phyloP scores from a whole-genome alignment of 1,284 basidiomycete genomes.

The Rhodotorula sp. region DNA sequence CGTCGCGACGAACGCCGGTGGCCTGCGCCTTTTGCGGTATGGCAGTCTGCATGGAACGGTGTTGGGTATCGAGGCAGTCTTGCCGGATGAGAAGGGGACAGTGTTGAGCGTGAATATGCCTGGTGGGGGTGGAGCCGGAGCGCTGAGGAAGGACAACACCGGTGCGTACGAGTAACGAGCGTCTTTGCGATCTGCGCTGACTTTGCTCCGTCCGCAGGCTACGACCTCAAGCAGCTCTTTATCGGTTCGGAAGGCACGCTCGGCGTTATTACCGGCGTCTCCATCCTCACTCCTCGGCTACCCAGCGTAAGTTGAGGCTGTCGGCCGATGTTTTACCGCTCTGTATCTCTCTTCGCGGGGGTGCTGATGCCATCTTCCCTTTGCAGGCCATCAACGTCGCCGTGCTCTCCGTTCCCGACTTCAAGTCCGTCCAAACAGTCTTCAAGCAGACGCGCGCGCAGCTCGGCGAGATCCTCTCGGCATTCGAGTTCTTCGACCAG shows the following conservation, averaged over 20 bases:
- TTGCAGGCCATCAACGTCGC: constrained; percentile 57
- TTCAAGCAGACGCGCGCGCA: constrained; percentile 61
- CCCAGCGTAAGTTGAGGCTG: constrained; percentile 57
- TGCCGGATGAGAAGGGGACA: constrained; percentile 81
- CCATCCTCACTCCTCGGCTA: constrained; percentile 88
- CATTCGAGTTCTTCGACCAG: constrained; percentile 95
- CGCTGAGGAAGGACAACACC: constrained; percentile 94
- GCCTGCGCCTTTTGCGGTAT: constrained; percentile 87
- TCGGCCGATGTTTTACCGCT: neutral
- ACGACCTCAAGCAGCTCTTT: constrained; percentile 97
- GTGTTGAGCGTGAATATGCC: constrained; percentile 69
- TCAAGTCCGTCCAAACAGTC: constrained; percentile 57
- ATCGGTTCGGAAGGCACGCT: constrained; percentile 97
- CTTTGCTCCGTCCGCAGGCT: constrained; percentile 58
- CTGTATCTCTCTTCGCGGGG: too few relatives aligned
- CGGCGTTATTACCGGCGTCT: constrained; percentile 91
- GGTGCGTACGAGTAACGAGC: constrained; percentile 55
- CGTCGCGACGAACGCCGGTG: constrained; percentile 95
- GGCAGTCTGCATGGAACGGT: constrained; percentile 94
- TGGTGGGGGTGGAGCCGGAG: constrained; percentile 45
- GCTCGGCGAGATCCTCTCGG: constrained; percentile 92
- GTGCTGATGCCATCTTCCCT: constrained; percentile 44
- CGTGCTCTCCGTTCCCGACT: constrained; percentile 57
- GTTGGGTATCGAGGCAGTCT: constrained; percentile 93
- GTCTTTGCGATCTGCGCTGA: constrained; percentile 3